phyloP scores from a whole-genome alignment of 2,329 filamentous ascomycete genomes.

The Rhytidhysteron rufulum region DNA sequence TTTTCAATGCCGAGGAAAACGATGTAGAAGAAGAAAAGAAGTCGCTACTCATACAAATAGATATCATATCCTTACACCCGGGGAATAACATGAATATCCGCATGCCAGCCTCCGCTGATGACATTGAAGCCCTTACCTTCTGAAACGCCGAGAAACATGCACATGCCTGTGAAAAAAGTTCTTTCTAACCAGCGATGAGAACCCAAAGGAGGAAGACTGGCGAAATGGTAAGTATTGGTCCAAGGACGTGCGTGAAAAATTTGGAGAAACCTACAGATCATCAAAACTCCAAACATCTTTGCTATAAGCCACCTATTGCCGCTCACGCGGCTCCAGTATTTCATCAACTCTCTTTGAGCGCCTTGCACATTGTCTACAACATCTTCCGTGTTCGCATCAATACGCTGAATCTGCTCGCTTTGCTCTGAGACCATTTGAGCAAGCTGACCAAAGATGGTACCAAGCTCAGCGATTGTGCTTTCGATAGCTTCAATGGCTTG shows the following conservation, averaged over 20 bases:
- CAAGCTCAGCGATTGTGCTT: conserved; percentile 87
- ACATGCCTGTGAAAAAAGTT: background rate
- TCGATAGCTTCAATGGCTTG: conserved; percentile 97
- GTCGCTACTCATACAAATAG: background rate
- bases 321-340: conserved; percentile 93
- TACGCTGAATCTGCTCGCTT: conserved; percentile 94
- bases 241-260: background rate
- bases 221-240: conserved; percentile 11
- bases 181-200: conserved; percentile 54
- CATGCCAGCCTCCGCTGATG: background rate
- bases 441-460: conserved; percentile 88
- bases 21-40: background rate
- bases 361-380: conserved; percentile 98
- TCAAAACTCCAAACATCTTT: conserved; percentile 79
- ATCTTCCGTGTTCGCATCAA: conserved; percentile 95
- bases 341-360: conserved; percentile 88
- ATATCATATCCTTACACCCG: background rate
- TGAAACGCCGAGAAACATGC: background rate
- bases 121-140: background rate
- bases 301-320: conserved; percentile 95
- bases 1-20: background rate
- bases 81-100: background rate
- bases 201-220: conserved; percentile 59
- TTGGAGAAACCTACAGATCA: conserved; percentile 65
- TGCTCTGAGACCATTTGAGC: conserved; percentile 97